Conservation (phyloP, 306 rosid species). For the Lagenaria siceraria region DNA sequence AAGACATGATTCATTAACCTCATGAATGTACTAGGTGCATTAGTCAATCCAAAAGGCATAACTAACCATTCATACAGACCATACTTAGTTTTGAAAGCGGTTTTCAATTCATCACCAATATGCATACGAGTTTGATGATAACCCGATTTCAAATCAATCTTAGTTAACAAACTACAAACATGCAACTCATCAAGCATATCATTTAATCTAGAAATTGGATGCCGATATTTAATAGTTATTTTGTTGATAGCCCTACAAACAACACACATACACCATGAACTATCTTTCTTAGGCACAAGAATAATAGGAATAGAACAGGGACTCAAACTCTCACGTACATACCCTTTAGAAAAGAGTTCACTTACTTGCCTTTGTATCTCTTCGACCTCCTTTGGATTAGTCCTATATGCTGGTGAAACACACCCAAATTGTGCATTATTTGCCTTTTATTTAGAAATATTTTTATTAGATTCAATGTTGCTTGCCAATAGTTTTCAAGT, state of each 20-base stretch:
- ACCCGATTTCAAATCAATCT: background rate
- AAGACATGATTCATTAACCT: too few species aligned
- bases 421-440: too few species aligned
- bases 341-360: background rate
- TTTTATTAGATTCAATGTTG: too few species aligned
- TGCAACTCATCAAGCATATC: background rate
- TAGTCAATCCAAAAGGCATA: too few species aligned
- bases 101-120: background rate
- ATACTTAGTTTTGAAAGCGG: background rate
- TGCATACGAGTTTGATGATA: background rate
- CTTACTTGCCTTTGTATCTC: too few species aligned
- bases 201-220: background rate
- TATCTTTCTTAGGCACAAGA: background rate
- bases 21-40: too few species aligned
- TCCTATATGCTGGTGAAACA: too few species aligned
- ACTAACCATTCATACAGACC: background rate
- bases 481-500: too few species aligned
- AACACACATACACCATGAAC: background rate
- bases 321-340: background rate
- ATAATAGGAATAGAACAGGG: background rate
- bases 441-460: too few species aligned
- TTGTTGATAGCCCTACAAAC: background rate
- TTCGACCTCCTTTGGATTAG: too few species aligned
- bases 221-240: background rate
- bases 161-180: background rate